Conservation (phyloP, 768 basidiomycete genomes). For the Hirschioporus abietinus region DNA sequence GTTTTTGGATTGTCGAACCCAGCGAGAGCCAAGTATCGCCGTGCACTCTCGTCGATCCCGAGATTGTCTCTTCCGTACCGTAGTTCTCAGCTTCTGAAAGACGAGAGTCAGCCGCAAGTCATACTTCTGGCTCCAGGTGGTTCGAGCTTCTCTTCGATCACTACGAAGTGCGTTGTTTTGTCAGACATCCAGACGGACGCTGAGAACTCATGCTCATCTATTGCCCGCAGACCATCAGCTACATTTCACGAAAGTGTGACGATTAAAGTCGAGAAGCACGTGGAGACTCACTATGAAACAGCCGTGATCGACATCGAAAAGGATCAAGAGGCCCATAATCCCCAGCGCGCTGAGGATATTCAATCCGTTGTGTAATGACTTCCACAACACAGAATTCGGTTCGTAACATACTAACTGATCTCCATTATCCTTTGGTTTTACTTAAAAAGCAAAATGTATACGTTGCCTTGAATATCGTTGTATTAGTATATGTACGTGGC, state of each 20-base stretch:
- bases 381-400: no score
- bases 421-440: no score
- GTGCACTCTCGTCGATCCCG: not conserved
- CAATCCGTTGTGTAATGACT: not conserved
- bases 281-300: not conserved
- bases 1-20: not conserved
- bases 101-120: not conserved
- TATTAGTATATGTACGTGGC: no score
- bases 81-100: not conserved
- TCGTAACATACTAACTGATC: no score
- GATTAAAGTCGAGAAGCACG: not conserved
- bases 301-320: not conserved
- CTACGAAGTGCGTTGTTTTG: not conserved
- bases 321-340: not conserved
- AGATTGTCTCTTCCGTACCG: not conserved
- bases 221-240: not conserved
- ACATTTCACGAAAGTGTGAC: not conserved
- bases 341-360: not conserved
- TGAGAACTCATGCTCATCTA: not conserved
- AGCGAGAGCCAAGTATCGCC: not conserved
- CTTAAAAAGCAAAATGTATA: no score
- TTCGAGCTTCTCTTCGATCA: not conserved
- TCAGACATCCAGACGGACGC: not conserved
- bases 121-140: not conserved
- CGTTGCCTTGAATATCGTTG: no score